Evolutionary conservation across 202 grass and related monocot genomes (phyloP).

Genomic region (Miscanthus sacchariflorus): DNA sequence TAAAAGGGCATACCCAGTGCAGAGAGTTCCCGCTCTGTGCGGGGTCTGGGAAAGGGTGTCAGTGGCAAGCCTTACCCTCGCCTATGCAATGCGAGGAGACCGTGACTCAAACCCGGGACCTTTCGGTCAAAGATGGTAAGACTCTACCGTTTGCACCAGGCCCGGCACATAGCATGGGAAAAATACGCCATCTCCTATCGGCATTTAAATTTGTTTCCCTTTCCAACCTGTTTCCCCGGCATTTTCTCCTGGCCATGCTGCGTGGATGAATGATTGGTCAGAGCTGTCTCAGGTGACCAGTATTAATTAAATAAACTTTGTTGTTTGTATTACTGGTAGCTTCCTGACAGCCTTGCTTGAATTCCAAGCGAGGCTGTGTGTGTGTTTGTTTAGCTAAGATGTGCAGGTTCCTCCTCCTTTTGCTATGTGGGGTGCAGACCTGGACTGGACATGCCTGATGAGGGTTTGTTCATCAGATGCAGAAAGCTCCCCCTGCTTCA

Average conservation of each 20-base stretch:
- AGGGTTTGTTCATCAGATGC: constrained; percentile 42
- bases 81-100: no score
- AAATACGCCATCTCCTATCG: neutral
- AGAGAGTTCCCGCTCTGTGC: no score
- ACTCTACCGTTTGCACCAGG: no score
- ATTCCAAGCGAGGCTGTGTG: constrained; percentile 42
- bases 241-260: constrained; percentile 31
- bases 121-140: no score
- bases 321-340: neutral
- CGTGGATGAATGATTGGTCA: constrained; percentile 43
- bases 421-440: constrained; percentile 34
- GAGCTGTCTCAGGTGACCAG: neutral
- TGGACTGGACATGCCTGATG: constrained; percentile 6
- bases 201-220: neutral
- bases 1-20: no score
- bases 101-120: no score
- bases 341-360: constrained; percentile 42
- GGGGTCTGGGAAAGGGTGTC: no score
- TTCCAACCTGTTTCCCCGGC: neutral
- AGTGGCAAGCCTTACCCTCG: no score
- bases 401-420: neutral
- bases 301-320: neutral
- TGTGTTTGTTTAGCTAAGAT: constrained; percentile 42
- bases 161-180: neutral
- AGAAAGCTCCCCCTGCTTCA: constrained; percentile 3